Evolutionary conservation across 495 filamentous ascomycete genomes (phyloP).

Genomic region (Clavariopsis aquatica): DNA sequence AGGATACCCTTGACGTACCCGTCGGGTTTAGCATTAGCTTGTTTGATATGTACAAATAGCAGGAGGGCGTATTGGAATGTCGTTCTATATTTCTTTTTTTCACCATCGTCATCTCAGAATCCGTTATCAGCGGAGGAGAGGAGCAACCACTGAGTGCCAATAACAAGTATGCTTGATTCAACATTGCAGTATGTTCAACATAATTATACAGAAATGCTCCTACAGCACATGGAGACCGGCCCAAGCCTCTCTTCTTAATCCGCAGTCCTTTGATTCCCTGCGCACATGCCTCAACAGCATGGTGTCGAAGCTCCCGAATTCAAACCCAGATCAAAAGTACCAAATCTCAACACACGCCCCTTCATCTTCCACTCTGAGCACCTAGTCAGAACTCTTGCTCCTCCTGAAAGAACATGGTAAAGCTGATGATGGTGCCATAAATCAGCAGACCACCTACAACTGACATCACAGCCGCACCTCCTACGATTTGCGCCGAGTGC

Average conservation of each 20-base stretch:
- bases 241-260: not conserved
- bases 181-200: constrained; percentile 21
- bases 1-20: constrained; percentile 8
- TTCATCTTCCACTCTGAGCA: constrained; percentile 2
- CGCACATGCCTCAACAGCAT: not conserved
- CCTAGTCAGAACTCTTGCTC: constrained; percentile 73
- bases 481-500: constrained; percentile 74
- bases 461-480: constrained; percentile 93
- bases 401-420: constrained; percentile 97
- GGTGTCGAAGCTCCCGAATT: not conserved
- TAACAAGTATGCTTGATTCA: not conserved
- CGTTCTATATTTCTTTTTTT: not conserved
- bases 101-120: not conserved
- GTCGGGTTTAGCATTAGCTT: not conserved
- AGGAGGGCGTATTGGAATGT: constrained; percentile 18
- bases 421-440: constrained; percentile 96
- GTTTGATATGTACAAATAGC: constrained; percentile 18
- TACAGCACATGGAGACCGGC: not conserved
- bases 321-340: not conserved
- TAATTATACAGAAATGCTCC: constrained; percentile 20
- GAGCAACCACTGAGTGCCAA: not conserved
- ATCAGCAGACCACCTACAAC: constrained; percentile 90
- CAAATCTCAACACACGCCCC: not conserved
- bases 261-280: not conserved
- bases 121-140: no score